Evolutionary conservation across 768 basidiomycete genomes (phyloP).

Genomic region (Psilocybe sp.): DNA sequence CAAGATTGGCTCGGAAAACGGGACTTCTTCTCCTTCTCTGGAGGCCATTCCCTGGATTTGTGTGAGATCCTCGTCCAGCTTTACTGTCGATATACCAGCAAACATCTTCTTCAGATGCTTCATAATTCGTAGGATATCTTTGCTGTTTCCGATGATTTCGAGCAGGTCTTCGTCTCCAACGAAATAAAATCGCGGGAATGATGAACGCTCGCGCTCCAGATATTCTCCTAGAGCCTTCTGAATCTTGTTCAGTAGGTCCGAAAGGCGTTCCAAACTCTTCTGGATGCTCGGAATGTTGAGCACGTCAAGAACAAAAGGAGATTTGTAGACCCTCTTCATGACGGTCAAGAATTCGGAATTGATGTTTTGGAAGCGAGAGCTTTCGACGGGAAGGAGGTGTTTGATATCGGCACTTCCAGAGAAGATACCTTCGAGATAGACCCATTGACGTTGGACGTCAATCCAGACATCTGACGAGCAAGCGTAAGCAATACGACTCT

Average conservation of each 20-base stretch:
- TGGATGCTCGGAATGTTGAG: constrained; percentile 95
- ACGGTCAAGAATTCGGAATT: constrained; percentile 96
- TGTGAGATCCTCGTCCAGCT: constrained; percentile 82
- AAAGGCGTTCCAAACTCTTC: constrained; percentile 94
- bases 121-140: constrained; percentile 96
- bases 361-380: constrained; percentile 97
- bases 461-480: constrained; percentile 86
- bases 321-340: constrained; percentile 99
- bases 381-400: constrained; percentile 95
- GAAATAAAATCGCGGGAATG: constrained; percentile 99
- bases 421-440: constrained; percentile 98
- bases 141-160: constrained; percentile 99
- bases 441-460: constrained; percentile 99
- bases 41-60: constrained; percentile 94
- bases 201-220: constrained; percentile 93
- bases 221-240: constrained; percentile 99
- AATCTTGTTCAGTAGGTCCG: constrained; percentile 95
- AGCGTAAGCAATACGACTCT: constrained; percentile 6
- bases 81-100: constrained; percentile 90
- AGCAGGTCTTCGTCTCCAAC: constrained; percentile 98
- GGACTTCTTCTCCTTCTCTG: constrained; percentile 91
- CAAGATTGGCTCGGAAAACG: constrained; percentile 77
- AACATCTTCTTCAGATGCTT: constrained; percentile 99
- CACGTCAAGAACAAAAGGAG: constrained; percentile 94
- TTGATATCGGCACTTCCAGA: constrained; percentile 99